Evolutionary conservation across 345 rosid species (phyloP).

Genomic region (Corymbia maculata): DNA sequence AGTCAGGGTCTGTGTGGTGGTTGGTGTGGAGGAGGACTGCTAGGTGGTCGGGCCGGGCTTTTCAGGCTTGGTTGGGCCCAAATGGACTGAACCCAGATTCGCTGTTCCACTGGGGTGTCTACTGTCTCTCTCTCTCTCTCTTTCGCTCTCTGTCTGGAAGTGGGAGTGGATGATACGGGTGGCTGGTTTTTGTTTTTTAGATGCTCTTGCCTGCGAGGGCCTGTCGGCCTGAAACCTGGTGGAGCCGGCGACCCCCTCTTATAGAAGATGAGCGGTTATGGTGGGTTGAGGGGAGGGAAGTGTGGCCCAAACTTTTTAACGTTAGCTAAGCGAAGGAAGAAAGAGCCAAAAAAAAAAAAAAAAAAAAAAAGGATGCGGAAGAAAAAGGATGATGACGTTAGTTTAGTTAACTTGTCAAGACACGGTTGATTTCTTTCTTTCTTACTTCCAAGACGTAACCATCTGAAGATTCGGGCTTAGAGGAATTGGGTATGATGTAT

Average conservation of each 20-base stretch:
- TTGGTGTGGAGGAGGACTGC: neutral
- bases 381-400: neutral
- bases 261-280: neutral
- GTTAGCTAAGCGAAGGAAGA: neutral
- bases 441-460: neutral
- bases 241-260: neutral
- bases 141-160: neutral
- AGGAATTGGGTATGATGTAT: neutral
- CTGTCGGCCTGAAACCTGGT: neutral
- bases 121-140: neutral
- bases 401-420: neutral
- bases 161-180: neutral
- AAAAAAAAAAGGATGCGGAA: neutral
- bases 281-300: neutral
- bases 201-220: neutral
- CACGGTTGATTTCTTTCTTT: neutral
- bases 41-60: neutral
- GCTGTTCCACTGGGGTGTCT: neutral
- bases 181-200: neutral
- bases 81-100: neutral
- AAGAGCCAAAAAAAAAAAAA: too few species aligned
- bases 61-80: neutral
- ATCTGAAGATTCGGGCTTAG: neutral
- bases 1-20: neutral
- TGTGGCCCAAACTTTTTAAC: neutral